Evolutionary conservation across 2,329 filamentous ascomycete species (phyloP).

Genomic region (Setomelanomma holmii): DNA sequence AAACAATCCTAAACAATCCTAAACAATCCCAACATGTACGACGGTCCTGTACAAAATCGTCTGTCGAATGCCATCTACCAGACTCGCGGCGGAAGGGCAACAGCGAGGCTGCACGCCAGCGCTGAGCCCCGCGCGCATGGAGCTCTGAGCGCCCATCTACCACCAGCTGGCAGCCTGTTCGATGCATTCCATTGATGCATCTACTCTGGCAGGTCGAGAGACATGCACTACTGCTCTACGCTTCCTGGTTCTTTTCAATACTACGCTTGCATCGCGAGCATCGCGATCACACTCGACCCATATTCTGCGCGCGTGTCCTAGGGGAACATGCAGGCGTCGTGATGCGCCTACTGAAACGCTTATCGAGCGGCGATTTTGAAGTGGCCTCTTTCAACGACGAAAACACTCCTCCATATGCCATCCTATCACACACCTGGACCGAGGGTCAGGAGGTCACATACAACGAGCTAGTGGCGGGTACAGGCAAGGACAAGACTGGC

Average conservation of each 20-base stretch:
- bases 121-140: not conserved
- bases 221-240: constrained; percentile 5
- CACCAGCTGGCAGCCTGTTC: constrained; percentile 11
- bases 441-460: constrained; percentile 24
- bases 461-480: constrained; percentile 16
- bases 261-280: constrained; percentile 7
- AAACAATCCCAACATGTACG: not conserved
- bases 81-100: not conserved
- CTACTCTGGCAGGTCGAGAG: not conserved
- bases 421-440: constrained; percentile 28
- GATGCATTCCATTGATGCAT: constrained; percentile 5
- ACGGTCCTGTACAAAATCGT: not conserved
- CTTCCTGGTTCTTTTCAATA: constrained; percentile 5
- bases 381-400: constrained; percentile 20
- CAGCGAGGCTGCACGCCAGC: not conserved
- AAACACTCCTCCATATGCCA: constrained; percentile 20
- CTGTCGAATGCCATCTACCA: not conserved
- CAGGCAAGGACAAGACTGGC: constrained; percentile 15
- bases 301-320: constrained; percentile 10
- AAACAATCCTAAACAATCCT: too few species aligned
- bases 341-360: constrained; percentile 26
- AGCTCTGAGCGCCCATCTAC: not conserved
- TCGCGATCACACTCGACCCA: not conserved
- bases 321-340: too few species aligned
- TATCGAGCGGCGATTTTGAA: constrained; percentile 16